These are phyloP conservation scores for Volutella citrinella DNA, from an alignment of 2,329 filamentous ascomycete species.

Conservation along the genomic window DNA sequence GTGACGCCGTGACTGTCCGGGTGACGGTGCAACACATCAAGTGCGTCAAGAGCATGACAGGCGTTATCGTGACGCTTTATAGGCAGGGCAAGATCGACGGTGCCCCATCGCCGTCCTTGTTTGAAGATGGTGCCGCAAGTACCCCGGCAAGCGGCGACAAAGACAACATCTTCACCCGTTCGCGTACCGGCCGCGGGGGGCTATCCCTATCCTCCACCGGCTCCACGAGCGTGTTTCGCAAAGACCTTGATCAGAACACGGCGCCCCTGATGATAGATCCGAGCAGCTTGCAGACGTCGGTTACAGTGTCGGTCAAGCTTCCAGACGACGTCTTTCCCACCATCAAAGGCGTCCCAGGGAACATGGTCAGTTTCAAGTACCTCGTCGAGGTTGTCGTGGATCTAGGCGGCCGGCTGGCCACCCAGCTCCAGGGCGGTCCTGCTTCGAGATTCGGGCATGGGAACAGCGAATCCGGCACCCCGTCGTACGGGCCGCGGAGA, in stretches of 20 bases:
- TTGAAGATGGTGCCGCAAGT: slow-evolving; percentile 51
- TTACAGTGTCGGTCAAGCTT: slow-evolving; percentile 80
- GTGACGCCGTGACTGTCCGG: slow-evolving; percentile 76
- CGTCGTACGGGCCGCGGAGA: slow-evolving; percentile 29
- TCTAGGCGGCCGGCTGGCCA: slow-evolving; percentile 78
- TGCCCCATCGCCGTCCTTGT: slow-evolving; percentile 51
- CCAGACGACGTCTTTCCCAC: slow-evolving; percentile 92
- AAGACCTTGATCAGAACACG: slow-evolving; percentile 87
- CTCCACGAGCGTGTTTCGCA: slow-evolving; percentile 89
- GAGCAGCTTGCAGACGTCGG: slow-evolving; percentile 68
- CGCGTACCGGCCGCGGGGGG: slow-evolving; percentile 80
- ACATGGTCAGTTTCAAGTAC: slow-evolving; percentile 94
- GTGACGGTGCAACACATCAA: slow-evolving; percentile 87
- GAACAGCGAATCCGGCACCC: slow-evolving; percentile 23
- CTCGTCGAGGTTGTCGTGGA: slow-evolving; percentile 92
- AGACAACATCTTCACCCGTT: slow-evolving; percentile 84
- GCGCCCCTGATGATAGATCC: slow-evolving; percentile 88
- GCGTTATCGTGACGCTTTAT: slow-evolving; percentile 89
- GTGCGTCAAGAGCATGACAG: slow-evolving; percentile 83
- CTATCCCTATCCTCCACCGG: slow-evolving; percentile 82
- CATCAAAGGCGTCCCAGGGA: slow-evolving; percentile 82
- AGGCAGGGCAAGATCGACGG: slow-evolving; percentile 89
- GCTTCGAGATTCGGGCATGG: slow-evolving; percentile 35
- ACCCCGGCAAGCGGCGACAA: slow-evolving; percentile 68
- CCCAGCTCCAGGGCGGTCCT: slow-evolving; percentile 64